phyloP scores from a whole-genome alignment of 305 asterid species.

The Ruellia speciosa region DNA sequence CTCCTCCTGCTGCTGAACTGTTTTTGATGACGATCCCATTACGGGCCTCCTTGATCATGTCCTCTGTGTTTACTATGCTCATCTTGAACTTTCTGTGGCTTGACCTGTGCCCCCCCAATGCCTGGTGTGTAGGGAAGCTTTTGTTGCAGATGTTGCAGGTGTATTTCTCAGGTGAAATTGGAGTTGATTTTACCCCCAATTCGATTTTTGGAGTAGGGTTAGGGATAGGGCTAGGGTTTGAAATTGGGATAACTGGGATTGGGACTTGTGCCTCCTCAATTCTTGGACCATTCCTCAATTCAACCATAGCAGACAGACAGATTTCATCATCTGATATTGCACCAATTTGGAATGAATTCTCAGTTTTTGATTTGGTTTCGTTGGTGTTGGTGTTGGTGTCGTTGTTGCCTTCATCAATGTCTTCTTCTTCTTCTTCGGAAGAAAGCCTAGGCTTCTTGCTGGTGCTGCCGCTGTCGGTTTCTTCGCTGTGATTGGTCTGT shows the following conservation, averaged over 20 bases:
- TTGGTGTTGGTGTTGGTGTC: neutral
- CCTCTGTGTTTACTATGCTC: constrained; percentile 22
- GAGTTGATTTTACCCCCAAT: neutral
- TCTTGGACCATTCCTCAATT: neutral
- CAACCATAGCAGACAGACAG: neutral
- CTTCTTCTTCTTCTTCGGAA: neutral
- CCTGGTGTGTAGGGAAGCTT: constrained; percentile 32
- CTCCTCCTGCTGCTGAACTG: too few relatives aligned
- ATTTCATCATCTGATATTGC: neutral
- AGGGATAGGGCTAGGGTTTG: neutral
- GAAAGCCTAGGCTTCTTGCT: neutral
- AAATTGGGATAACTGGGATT: too few relatives aligned
- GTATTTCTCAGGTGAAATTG: constrained; percentile 7
- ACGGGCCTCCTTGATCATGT: neutral
- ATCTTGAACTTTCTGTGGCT: constrained; percentile 46
- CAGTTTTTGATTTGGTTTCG: too few relatives aligned
- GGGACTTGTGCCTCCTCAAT: neutral
- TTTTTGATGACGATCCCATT: too few relatives aligned
- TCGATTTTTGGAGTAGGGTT: neutral
- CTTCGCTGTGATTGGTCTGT: neutral
- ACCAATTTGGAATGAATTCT: neutral
- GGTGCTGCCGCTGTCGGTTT: neutral
- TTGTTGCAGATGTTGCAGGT: constrained; percentile 31
- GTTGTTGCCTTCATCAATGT: neutral
- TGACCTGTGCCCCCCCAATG: constrained; percentile 53